Evolutionary conservation across 495 filamentous ascomycete genomes (phyloP).

Genomic region (Astrocystis sublimbata): DNA sequence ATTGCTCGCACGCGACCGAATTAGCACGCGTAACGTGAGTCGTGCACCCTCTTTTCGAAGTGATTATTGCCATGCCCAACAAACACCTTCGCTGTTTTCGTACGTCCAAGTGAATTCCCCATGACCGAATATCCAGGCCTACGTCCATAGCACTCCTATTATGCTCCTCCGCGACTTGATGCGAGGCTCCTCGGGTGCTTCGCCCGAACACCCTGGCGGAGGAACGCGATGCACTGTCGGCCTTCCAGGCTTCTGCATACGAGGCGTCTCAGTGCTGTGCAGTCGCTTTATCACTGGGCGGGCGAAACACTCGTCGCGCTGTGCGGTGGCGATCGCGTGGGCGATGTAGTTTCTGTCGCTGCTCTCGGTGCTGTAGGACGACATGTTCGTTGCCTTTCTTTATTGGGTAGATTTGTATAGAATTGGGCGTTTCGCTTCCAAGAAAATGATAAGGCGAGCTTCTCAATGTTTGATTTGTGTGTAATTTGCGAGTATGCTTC

Average conservation of each 20-base stretch:
- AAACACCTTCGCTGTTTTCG: too few relatives aligned
- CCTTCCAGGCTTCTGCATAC: not conserved
- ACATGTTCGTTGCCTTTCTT: not conserved
- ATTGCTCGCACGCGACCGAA: too few relatives aligned
- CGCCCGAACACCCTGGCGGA: not conserved
- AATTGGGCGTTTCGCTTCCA: not conserved
- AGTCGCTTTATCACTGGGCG: not conserved
- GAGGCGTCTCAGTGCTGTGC: not conserved
- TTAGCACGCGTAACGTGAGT: too few relatives aligned
- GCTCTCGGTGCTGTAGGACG: not conserved
- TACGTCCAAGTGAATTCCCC: too few relatives aligned
- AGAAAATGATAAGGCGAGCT: too few relatives aligned
- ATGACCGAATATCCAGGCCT: too few relatives aligned
- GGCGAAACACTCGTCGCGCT: not conserved
- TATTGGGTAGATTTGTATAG: not conserved
- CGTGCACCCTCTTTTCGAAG: too few relatives aligned
- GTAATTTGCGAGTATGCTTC: too few relatives aligned
- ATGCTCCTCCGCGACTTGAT: not conserved
- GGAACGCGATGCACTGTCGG: constrained; percentile 1
- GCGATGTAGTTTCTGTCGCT: not conserved
- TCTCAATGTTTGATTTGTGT: too few relatives aligned
- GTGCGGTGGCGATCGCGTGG: not conserved
- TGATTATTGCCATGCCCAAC: too few relatives aligned
- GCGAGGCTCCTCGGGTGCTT: not conserved
- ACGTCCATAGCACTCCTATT: not conserved